Evolutionary conservation across 805 yeast genomes (phyloP), one percentile per base, ranked within the genome.

Genomic region (Kazachstania viticola): DNA sequence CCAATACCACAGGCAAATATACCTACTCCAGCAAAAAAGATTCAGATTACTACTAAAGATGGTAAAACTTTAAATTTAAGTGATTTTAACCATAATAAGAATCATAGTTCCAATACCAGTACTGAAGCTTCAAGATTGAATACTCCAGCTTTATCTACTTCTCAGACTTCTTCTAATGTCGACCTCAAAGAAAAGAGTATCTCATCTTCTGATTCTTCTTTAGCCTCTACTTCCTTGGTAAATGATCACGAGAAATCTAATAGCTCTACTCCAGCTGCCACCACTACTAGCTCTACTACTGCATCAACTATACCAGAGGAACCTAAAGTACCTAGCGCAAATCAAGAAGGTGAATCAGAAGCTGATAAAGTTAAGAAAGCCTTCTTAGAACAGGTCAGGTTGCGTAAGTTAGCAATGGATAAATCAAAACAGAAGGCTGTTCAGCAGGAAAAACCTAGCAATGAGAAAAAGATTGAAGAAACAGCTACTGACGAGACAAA

Each of bases 41-140:
- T 54, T 34, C 56, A 49, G 38, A 54, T 51, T 28, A 51, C 58
- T 6, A 50, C 54, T n/a, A 53, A 52, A 37, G 43, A 49, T 26
- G 58, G 58, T 22, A 54, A 54, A 34, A 48, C 41, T 32, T 33
- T 51, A 18, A 53, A 51, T 39, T 41, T 51, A 29, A 42, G 39
- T 18, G 48, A 47, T 7, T 41, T 50, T 12, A 53, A 48, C 27
- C 29, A 27, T 14, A 21, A 13, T 9, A 29, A 21, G 25, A 34
- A 27, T 23, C 34, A 31, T 11, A 16, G 4, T 5, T 12, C 9
- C 9, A 27, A 16, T n/a, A 14, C 12, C 12, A 12, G 17, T 15
- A 5, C 31, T 13, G 4, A 22, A 21, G 12, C 27, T 17, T 7
- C 30, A n/a, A 19, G 22, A 27, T 11, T 15, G 6, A 27, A 25